Base-by-base conservation (phyloP, 129 eudicot species). In the Centaurea solstitialis region DNA sequence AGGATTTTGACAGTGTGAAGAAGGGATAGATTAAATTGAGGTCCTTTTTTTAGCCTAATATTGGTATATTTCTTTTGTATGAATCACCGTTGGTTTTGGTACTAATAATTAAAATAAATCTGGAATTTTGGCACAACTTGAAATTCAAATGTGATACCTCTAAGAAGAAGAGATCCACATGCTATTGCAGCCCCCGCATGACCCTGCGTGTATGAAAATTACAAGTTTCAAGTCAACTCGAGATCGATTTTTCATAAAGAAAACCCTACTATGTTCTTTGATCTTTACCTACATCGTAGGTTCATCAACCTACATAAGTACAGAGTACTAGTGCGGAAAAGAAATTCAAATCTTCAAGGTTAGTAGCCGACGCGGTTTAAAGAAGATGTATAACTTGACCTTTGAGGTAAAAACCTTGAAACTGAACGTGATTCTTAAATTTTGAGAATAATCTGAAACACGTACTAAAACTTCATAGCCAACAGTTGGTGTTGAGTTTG, bases 131-230 rank as follows among this genome's bases (percentile, higher is more conserved):
- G 69, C 82, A 39, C 73, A 73, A 68, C 1, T n/a, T 69, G 39
- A 57, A 69, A 69, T 5, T 82, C 35, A 13, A 59, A 61, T 39
- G 24, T 1, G 35, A 82, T 81, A 94, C 99, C 99, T 86, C 86
- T 84, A 53, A 93, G 91, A 72, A 95, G 97, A 74, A 95, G 97
- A 65, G 99, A 95, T 67, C 97, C 97, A 84, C 88, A 93, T 33
- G 98, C 97, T 71, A 94, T 70, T 79, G 99, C 94, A 74, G 97
- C 94, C 75, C 93, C 99, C 68, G 92, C 88, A 89, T 95, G 97
- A 59, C 97, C 99, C 97, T 94, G 85, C 79, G 76, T 33, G 62
- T 12, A 86, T 61, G 74, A 33, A 80, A 78, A 68, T 10, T 74
- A 47, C 9, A 45, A 39, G 26, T 22, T 78, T 64, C 57, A 79